Evolutionary conservation across 495 filamentous ascomycete genomes (phyloP), one percentile per base, ranked within the genome.

Genomic region (Hypomontagnella monticulosa): DNA sequence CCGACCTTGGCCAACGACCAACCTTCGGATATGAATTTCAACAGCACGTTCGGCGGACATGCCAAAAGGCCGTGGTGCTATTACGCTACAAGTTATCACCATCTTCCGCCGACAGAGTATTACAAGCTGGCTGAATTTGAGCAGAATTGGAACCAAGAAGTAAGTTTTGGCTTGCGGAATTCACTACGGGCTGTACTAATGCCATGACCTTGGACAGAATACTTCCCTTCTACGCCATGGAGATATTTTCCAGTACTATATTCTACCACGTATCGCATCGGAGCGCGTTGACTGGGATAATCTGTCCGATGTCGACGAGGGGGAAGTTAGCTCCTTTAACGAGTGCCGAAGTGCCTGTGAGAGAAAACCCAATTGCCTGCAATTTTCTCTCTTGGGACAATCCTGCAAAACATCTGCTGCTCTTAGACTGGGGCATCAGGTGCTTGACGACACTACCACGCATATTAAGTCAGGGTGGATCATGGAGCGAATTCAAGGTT

Each of bases 41-140:
- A 82, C 43, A 73, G 73, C 30, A 77, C 79, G 40, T 76, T 75
- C 11, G 76, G 77, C 18, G 75, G 70, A 6, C 72, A 74, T 42
- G 75, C 75, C 4, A 79, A 71, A 38, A 74, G 71, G 33, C 79
- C 81, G 0, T 84, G 82, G 81, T 84, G 82, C 54, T 84, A 74
- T 53, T 79, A 78, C 4, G 78, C 71, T 9, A 65, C 82, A n/a
- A 81, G 78, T 0, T 83, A 80, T 54, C 81, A 84, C 56, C 81
- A 84, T 57, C 78, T 84, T 67, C 72, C 61, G 7, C 70, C 73
- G 1, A 49, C 66, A 10, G 81, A 83, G 55, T 80, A 81, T 14
- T 61, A 74, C 18, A 67, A 54, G 10, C 76, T 84, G 69, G 80
- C 76, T 69, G 55, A 66, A 4, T 83, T 84, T 61, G 81, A 84